phyloP scores from a whole-genome alignment of 225 moss, liverwort and hornwort genomes.

The Sphagnum tenellum region DNA sequence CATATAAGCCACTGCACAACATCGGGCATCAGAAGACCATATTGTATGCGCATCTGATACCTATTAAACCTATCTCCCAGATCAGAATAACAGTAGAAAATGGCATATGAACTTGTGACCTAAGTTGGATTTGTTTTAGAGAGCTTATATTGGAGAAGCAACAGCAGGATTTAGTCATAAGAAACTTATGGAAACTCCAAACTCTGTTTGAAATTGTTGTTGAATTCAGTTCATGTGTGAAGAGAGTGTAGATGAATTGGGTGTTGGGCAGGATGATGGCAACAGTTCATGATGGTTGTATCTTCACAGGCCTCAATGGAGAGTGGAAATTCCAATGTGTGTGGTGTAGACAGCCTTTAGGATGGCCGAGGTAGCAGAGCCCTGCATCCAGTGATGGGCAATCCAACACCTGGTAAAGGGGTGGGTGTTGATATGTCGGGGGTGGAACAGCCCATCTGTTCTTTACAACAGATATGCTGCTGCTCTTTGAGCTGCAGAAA shows the following conservation, averaged over 20 bases:
- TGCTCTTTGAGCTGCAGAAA: constrained; percentile 89
- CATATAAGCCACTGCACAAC: no score
- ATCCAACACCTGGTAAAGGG: constrained; percentile 91
- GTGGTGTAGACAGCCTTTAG: constrained; percentile 79
- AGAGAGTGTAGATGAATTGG: no score
- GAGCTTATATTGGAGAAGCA: no score
- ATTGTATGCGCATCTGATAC: constrained; percentile 44
- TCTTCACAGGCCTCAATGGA: constrained; percentile 91
- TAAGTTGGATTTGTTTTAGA: no score
- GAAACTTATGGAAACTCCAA: background rate
- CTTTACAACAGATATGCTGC: constrained; percentile 95
- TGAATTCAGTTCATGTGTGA: background rate
- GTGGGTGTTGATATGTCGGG: constrained; percentile 83
- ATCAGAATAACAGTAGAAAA: no score
- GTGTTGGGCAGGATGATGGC: constrained; percentile 80
- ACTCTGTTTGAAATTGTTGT: background rate
- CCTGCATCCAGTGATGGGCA: constrained; percentile 80
- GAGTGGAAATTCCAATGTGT: constrained; percentile 77
- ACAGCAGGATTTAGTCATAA: no score
- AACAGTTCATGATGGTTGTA: constrained; percentile 88
- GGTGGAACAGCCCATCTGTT: constrained; percentile 92
- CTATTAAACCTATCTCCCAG: background rate
- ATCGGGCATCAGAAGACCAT: constrained; percentile 80
- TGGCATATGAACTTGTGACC: no score
- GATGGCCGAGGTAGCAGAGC: constrained; percentile 87